A percentile compares a stretch with the other conserved stretches of the same genome.
Evolutionary conservation across 345 rosid genomes (phyloP).

Genomic region (Clausena lansium): DNA sequence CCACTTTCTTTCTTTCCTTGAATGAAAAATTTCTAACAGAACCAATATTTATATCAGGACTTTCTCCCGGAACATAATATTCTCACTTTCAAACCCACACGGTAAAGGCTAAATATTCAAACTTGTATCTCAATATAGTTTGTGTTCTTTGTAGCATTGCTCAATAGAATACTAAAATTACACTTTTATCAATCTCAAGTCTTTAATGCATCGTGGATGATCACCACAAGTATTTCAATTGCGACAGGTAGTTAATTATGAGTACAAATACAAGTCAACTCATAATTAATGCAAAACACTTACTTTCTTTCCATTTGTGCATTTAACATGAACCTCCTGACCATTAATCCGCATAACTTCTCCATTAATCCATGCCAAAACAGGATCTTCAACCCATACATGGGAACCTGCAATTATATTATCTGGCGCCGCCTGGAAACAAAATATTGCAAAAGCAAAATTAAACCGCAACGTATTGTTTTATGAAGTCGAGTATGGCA

Average conservation of each 20-base stretch:
- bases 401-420: slow-evolving; percentile 72
- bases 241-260: neutral
- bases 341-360: slow-evolving; percentile 58
- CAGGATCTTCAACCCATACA: slow-evolving; percentile 85
- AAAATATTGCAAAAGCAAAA: slow-evolving; percentile 15
- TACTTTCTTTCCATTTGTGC: slow-evolving; percentile 55
- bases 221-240: neutral
- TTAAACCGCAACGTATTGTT: neutral
- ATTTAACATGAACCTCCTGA: slow-evolving; percentile 44
- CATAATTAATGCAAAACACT: slow-evolving; percentile 21
- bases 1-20: neutral
- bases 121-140: neutral
- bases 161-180: neutral
- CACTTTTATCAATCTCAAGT: neutral
- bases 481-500: neutral
- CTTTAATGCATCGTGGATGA: neutral
- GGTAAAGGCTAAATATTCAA: neutral
- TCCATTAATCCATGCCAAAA: slow-evolving; percentile 72
- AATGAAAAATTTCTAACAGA: neutral
- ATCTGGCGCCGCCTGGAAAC: slow-evolving; percentile 63
- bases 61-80: neutral
- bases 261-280: neutral
- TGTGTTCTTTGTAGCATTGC: neutral
- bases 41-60: neutral
- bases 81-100: neutral